Evolutionary conservation across 1,284 basidiomycete genomes (phyloP).

Genomic region (Sanghuangporus sanghuang): DNA sequence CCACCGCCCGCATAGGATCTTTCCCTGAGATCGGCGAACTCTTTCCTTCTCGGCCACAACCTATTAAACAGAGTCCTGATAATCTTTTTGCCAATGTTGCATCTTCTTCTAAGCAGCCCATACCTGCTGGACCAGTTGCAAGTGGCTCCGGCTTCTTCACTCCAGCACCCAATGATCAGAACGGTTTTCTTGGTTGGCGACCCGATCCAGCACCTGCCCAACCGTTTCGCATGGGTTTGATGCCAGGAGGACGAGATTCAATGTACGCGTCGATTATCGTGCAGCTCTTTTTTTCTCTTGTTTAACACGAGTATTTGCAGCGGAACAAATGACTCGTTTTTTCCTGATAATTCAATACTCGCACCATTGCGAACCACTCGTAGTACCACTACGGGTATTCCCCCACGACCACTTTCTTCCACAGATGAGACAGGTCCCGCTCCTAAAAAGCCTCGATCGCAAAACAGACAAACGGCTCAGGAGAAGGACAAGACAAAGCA

Average conservation of each 20-base stretch:
- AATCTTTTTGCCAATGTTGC: slow-evolving; percentile 27
- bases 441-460: slow-evolving; percentile 66
- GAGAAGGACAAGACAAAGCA: slow-evolving; percentile 36
- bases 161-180: slow-evolving; percentile 54
- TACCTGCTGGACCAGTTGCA: slow-evolving; percentile 37
- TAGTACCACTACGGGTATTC: slow-evolving; percentile 38
- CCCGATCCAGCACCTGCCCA: slow-evolving; percentile 42
- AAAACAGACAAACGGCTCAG: slow-evolving; percentile 46
- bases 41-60: slow-evolving; percentile 59
- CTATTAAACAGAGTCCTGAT: slow-evolving; percentile 49
- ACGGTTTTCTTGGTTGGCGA: slow-evolving; percentile 51
- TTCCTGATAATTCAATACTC: slow-evolving; percentile 56
- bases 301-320: slow-evolving; percentile 29
- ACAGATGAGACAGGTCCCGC: slow-evolving; percentile 75
- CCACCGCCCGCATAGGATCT: slow-evolving; percentile 39
- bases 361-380: slow-evolving; percentile 40
- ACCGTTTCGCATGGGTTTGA: slow-evolving; percentile 52
- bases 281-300: neutral
- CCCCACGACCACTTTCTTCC: slow-evolving; percentile 67
- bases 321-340: slow-evolving; percentile 55
- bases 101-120: slow-evolving; percentile 33
- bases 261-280: slow-evolving; percentile 37
- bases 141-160: slow-evolving; percentile 75
- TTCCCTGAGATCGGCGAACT: slow-evolving; percentile 64
- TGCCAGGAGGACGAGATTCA: slow-evolving; percentile 51